Evolutionary conservation across 2,329 filamentous ascomycete genomes (phyloP).

Genomic region (Phyllosticta citriasiana): DNA sequence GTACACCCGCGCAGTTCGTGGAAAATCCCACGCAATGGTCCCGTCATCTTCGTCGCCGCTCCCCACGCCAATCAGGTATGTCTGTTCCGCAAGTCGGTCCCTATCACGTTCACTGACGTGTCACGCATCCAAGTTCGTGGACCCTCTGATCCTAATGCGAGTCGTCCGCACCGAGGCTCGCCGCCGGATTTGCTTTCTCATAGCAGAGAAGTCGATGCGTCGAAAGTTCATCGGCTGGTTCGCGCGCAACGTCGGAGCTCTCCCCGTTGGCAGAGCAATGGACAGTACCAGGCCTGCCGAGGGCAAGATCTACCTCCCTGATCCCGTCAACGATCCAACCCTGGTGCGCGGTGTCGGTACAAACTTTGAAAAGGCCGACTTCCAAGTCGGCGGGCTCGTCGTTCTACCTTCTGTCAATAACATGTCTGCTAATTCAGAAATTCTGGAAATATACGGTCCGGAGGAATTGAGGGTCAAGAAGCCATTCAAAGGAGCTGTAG

Average conservation of each 20-base stretch:
- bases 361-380: constrained; percentile 64
- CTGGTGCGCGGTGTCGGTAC: constrained; percentile 71
- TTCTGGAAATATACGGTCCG: constrained; percentile 67
- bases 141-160: constrained; percentile 86
- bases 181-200: constrained; percentile 82
- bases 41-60: constrained; percentile 89
- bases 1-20: constrained; percentile 91
- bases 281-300: constrained; percentile 72
- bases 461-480: constrained; percentile 82
- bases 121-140: constrained; percentile 61
- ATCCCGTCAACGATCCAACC: constrained; percentile 75
- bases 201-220: constrained; percentile 90
- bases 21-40: constrained; percentile 81
- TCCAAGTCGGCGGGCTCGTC: constrained; percentile 70
- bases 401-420: constrained; percentile 80
- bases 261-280: constrained; percentile 87
- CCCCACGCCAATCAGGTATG: constrained; percentile 90
- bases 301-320: constrained; percentile 79
- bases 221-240: constrained; percentile 80
- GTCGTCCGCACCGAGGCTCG: constrained; percentile 78
- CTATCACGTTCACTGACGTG: not conserved
- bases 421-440: constrained; percentile 70
- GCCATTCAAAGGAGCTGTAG: constrained; percentile 66
- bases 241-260: constrained; percentile 74
- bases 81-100: constrained; percentile 5